Evolutionary conservation across 225 moss, liverwort and hornwort genomes (phyloP).

Genomic region (Physcomitrellopsis africana): DNA sequence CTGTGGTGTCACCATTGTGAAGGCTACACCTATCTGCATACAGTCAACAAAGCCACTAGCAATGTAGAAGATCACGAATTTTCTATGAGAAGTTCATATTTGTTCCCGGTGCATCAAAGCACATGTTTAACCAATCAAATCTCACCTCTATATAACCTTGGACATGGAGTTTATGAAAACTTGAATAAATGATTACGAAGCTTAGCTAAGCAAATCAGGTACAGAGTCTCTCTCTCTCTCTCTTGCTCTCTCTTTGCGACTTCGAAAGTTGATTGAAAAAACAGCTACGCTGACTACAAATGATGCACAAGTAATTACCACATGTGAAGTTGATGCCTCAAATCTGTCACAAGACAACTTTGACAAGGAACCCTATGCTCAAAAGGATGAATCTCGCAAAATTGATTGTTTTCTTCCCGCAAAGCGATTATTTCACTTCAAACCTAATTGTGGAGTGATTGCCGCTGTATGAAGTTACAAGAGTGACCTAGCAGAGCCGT

Average conservation of each 20-base stretch:
- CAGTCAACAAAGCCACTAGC: background rate
- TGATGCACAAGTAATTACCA: no score
- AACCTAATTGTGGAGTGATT: background rate
- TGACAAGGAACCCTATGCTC: no score
- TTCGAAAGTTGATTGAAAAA: background rate
- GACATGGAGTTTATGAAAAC: no score
- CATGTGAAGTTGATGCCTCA: no score
- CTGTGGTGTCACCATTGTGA: constrained; percentile 29
- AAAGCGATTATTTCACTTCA: background rate
- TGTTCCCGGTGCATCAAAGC: no score
- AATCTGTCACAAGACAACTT: no score
- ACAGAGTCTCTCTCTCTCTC: background rate
- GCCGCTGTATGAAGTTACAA: background rate
- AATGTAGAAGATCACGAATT: background rate
- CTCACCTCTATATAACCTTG: no score
- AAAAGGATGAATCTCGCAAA: no score
- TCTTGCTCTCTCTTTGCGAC: background rate
- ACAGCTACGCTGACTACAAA: no score
- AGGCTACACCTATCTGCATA: constrained; percentile 9
- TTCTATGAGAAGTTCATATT: background rate
- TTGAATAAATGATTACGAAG: no score
- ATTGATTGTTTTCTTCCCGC: background rate
- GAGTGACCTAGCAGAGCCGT: background rate
- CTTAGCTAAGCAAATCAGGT: no score
- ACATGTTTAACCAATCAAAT: no score